These are phyloP conservation scores for Mycena sp. DNA, from an alignment of 1,284 basidiomycete species.

Conservation along the genomic window DNA sequence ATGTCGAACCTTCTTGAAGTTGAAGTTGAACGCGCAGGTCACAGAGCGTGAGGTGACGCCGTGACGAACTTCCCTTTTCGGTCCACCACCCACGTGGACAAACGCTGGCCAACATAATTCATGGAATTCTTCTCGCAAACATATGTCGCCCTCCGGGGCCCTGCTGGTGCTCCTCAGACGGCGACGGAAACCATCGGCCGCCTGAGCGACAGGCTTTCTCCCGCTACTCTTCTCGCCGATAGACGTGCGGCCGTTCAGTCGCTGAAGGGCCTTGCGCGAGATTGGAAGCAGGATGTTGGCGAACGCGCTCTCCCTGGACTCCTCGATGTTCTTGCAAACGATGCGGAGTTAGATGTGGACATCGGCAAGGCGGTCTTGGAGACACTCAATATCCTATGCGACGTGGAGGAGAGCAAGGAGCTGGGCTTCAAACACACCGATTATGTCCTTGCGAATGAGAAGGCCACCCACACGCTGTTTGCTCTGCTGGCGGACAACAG, in stretches of 20 bases:
- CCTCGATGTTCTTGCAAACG: slow-evolving; percentile 83
- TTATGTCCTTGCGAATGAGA: slow-evolving; percentile 73
- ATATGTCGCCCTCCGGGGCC: slow-evolving; percentile 82
- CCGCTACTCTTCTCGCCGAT: slow-evolving; percentile 88
- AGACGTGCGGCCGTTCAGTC: slow-evolving; percentile 91
- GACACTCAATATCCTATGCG: slow-evolving; percentile 83
- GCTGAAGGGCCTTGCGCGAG: slow-evolving; percentile 91
- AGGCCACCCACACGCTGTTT: slow-evolving; percentile 82
- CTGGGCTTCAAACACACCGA: slow-evolving; percentile 81
- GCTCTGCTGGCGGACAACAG: slow-evolving; percentile 76
- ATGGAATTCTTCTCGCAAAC: slow-evolving; percentile 88
- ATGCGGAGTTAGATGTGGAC: slow-evolving; percentile 89
- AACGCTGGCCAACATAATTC: slow-evolving; percentile 1
- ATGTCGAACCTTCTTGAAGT: too few relatives aligned
- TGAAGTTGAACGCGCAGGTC: too few relatives aligned
- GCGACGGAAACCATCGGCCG: slow-evolving; percentile 87
- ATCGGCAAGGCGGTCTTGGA: slow-evolving; percentile 92
- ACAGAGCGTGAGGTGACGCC: too few relatives aligned
- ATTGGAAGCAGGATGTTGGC: slow-evolving; percentile 91
- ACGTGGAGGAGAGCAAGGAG: slow-evolving; percentile 73
- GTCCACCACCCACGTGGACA: neutral
- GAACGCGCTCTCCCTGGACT: slow-evolving; percentile 79
- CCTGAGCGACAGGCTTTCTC: slow-evolving; percentile 89
- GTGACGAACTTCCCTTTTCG: too few relatives aligned
- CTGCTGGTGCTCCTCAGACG: slow-evolving; percentile 82